phyloP scores from a whole-genome alignment of 2,329 filamentous ascomycete species.

The Huntiella bhutanensis region DNA sequence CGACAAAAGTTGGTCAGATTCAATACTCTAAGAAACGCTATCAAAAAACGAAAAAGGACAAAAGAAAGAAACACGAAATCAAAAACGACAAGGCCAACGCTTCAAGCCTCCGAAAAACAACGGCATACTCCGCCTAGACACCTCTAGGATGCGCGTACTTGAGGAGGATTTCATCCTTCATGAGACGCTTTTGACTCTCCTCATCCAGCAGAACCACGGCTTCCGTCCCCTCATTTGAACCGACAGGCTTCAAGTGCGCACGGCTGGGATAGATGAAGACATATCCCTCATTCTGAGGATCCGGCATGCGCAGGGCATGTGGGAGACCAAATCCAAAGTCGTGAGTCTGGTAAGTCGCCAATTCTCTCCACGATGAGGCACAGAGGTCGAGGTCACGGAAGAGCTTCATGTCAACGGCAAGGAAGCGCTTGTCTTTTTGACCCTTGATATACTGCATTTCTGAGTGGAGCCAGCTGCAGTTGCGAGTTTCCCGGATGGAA shows the following conservation, averaged over 20 bases:
- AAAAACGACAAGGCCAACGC: too few relatives aligned
- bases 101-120: too few relatives aligned
- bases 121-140: too few relatives aligned
- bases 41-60: too few relatives aligned
- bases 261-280: conserved; percentile 6
- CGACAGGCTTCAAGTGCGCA: conserved; percentile 3
- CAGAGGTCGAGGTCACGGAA: conserved; percentile 1
- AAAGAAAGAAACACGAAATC: too few relatives aligned
- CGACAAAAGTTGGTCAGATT: too few relatives aligned
- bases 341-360: neutral
- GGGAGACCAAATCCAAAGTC: conserved; percentile 8
- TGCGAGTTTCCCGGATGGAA: conserved; percentile 6
- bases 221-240: conserved; percentile 2
- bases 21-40: too few relatives aligned
- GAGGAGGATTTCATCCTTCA: conserved; percentile 2
- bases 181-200: conserved; percentile 2
- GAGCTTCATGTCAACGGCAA: neutral
- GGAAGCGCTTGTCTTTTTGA: neutral
- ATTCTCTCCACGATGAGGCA: conserved; percentile 1
- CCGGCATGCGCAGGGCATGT: conserved; percentile 1
- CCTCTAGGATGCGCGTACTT: conserved; percentile 1
- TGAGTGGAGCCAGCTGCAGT: conserved; percentile 3
- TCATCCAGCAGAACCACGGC: conserved; percentile 2
- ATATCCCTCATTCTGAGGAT: neutral
- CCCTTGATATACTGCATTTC: conserved; percentile 4